Evolutionary conservation across 2,329 filamentous ascomycete species (phyloP).

Genomic region (Esteya vermicola): DNA sequence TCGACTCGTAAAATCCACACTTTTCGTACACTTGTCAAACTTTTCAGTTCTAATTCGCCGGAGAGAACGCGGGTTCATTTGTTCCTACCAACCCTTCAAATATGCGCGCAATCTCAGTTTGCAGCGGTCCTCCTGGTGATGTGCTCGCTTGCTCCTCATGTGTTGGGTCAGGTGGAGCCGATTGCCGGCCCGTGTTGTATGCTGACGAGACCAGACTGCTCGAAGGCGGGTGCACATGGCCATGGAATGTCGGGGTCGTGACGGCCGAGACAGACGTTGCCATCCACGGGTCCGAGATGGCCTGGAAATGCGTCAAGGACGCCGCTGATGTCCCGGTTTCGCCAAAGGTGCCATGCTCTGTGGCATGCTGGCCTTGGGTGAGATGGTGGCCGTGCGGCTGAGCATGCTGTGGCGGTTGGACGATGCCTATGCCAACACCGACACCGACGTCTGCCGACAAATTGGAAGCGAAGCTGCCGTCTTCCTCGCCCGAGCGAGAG

Average conservation of each 20-base stretch:
- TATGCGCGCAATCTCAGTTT: constrained; percentile 37
- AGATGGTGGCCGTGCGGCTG: too few species aligned
- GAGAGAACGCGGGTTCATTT: too few species aligned
- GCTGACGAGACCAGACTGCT: constrained; percentile 3
- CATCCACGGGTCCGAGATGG: too few species aligned
- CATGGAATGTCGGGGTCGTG: too few species aligned
- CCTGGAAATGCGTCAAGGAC: too few species aligned
- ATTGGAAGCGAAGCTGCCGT: background rate
- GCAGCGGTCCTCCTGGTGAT: too few species aligned
- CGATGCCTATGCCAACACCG: too few species aligned
- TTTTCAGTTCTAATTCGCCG: background rate
- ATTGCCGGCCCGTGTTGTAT: background rate
- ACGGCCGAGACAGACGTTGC: background rate
- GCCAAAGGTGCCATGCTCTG: too few species aligned
- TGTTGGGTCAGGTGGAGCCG: background rate
- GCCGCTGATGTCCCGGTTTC: too few species aligned
- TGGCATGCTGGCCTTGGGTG: too few species aligned
- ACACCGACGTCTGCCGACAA: background rate
- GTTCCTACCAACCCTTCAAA: constrained; percentile 21
- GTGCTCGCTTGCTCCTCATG: constrained; percentile 25
- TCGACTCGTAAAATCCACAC: background rate
- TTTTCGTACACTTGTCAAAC: background rate
- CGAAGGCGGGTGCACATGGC: background rate
- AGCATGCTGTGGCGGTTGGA: too few species aligned
- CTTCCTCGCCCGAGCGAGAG: constrained; percentile 17